phyloP scores from a whole-genome alignment of 2,329 filamentous ascomycete species.

The Fusarium devonianum region DNA sequence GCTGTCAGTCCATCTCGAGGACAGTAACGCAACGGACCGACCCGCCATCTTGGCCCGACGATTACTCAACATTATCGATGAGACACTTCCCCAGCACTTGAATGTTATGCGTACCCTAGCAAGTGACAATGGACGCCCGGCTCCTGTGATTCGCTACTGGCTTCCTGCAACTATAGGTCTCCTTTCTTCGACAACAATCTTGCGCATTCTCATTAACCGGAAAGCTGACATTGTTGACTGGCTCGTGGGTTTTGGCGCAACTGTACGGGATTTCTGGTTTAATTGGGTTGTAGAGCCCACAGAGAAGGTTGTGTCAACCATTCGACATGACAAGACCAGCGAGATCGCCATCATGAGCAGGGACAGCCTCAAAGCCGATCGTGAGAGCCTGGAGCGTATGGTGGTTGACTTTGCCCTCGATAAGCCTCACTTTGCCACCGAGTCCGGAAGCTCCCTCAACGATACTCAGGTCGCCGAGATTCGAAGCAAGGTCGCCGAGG shows the following conservation, averaged over 20 bases:
- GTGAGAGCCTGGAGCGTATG: constrained; percentile 94
- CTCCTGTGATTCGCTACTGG: constrained; percentile 84
- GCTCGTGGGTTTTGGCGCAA: constrained; percentile 80
- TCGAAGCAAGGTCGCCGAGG: constrained; percentile 81
- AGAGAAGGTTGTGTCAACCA: constrained; percentile 85
- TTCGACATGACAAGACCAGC: constrained; percentile 88
- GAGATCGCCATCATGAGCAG: constrained; percentile 98
- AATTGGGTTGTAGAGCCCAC: constrained; percentile 95
- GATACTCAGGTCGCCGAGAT: constrained; percentile 78
- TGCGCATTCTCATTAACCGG: constrained; percentile 77
- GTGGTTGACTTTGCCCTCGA: constrained; percentile 94
- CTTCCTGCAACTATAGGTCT: constrained; percentile 75
- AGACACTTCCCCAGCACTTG: constrained; percentile 73
- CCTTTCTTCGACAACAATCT: constrained; percentile 85
- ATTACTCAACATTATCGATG: constrained; percentile 72
- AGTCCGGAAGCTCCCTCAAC: constrained; percentile 58
- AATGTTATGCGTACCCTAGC: constrained; percentile 63
- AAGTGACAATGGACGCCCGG: constrained; percentile 75
- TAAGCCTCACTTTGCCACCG: constrained; percentile 70
- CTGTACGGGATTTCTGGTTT: constrained; percentile 86
- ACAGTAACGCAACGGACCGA: constrained; percentile 54
- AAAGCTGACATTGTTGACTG: constrained; percentile 80
- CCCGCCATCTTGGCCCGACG: constrained; percentile 70
- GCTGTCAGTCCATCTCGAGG: constrained; percentile 60
- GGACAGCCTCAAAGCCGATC: constrained; percentile 86